Percentiles rank a stretch among this genome's conserved stretches.
Evolutionary conservation across 495 filamentous ascomycete species (phyloP).

Genomic region (Xylaria scruposa): DNA sequence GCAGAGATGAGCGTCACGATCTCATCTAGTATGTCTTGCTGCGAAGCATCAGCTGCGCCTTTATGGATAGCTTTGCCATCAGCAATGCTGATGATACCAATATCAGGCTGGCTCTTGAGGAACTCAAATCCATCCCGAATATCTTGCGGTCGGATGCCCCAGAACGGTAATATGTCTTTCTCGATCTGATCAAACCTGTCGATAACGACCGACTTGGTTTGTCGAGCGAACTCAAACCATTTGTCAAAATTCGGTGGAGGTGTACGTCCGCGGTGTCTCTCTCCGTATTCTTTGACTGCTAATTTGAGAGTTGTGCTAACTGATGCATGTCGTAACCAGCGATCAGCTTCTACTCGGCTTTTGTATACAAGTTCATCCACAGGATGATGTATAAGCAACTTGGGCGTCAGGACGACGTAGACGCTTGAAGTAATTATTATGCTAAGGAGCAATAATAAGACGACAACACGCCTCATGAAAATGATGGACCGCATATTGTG

Average conservation of each 20-base stretch:
- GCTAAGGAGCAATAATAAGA: conserved; percentile 43
- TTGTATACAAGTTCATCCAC: conserved; percentile 55
- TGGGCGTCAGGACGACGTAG: conserved; percentile 36
- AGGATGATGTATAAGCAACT: conserved; percentile 32
- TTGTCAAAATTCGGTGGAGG: conserved; percentile 71
- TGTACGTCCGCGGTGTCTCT: conserved; percentile 56
- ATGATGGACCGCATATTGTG: conserved; percentile 48
- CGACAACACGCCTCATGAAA: conserved; percentile 47
- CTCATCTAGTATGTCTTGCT: conserved; percentile 64
- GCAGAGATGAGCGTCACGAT: conserved; percentile 69
- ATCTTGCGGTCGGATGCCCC: conserved; percentile 66
- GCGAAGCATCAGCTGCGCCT: conserved; percentile 49
- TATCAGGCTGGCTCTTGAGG: conserved; percentile 33
- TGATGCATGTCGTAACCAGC: conserved; percentile 53
- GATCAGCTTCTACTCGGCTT: conserved; percentile 53
- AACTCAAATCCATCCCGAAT: conserved; percentile 56
- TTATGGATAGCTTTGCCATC: conserved; percentile 57
- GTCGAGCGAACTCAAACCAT: conserved; percentile 76
- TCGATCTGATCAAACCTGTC: conserved; percentile 81
- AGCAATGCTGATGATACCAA: conserved; percentile 50
- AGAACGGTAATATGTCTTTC: conserved; percentile 73
- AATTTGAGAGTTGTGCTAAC: conserved; percentile 57
- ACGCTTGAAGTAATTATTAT: conserved; percentile 43
- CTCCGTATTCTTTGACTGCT: conserved; percentile 64
- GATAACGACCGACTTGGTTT: conserved; percentile 67